Conservation (phyloP, 306 rosid species). For the Trifolium dubium region DNA sequence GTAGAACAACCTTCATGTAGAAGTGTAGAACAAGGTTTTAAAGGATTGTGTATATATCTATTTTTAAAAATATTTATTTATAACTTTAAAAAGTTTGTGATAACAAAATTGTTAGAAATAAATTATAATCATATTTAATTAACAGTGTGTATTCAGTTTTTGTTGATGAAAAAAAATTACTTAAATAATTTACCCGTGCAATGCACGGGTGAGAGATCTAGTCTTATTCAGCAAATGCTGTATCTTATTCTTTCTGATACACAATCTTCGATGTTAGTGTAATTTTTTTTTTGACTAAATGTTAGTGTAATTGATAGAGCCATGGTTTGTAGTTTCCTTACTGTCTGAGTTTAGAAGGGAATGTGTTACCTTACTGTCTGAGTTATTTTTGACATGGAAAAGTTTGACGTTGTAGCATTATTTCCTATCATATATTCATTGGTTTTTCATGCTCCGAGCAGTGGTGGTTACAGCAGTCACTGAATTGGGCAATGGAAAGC, state of each 20-base stretch:
- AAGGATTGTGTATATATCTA: too few relatives aligned
- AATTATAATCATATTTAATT: too few relatives aligned
- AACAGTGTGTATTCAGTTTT: too few relatives aligned
- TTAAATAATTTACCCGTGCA: too few relatives aligned
- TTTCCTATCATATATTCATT: constrained; percentile 27
- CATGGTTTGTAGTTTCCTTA: constrained; percentile 2
- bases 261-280: constrained; percentile 17
- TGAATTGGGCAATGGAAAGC: constrained; percentile 87
- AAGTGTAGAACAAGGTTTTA: too few relatives aligned
- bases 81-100: too few relatives aligned
- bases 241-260: constrained; percentile 12
- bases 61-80: too few relatives aligned
- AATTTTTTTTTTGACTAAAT: too few relatives aligned
- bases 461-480: constrained; percentile 96
- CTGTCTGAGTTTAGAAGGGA: constrained; percentile 27
- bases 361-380: constrained; percentile 10
- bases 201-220: too few relatives aligned
- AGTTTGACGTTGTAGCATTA: constrained; percentile 25
- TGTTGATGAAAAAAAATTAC: too few relatives aligned
- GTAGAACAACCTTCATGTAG: too few relatives aligned
- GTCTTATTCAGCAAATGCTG: constrained; percentile 22
- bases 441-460: constrained; percentile 51
- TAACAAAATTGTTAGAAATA: too few relatives aligned
- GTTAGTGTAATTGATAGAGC: constrained; percentile 24
- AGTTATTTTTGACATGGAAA: constrained; percentile 31